Percentiles rank a stretch among this genome's conserved stretches.
phyloP scores from a whole-genome alignment of 306 rosid genomes.

The Inga oerstediana region DNA sequence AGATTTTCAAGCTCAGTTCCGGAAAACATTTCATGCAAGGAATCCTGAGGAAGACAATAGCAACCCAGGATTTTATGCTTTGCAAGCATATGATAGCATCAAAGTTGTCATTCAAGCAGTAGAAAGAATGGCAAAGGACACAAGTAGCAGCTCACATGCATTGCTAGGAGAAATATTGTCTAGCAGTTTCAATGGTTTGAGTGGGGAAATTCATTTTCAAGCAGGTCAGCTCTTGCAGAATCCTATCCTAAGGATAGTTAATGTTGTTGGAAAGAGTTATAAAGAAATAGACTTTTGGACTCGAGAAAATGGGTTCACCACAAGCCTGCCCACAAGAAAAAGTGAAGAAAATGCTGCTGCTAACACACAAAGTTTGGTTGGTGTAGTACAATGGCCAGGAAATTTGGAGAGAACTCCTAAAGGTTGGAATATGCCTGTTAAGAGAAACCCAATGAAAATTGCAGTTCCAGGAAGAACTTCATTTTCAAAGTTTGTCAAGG shows the following conservation, averaged over 20 bases:
- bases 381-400: conserved; percentile 72
- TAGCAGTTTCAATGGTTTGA: conserved; percentile 51
- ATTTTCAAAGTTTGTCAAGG: conserved; percentile 63
- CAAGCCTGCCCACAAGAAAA: conserved; percentile 5
- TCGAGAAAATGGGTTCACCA: conserved; percentile 39
- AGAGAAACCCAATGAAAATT: conserved; percentile 50
- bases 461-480: conserved; percentile 66
- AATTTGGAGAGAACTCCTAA: conserved; percentile 42
- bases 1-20: conserved; percentile 44
- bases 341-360: conserved; percentile 17
- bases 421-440: conserved; percentile 70
- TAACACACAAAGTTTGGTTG: conserved; percentile 30
- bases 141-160: conserved; percentile 15
- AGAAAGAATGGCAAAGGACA: conserved; percentile 28
- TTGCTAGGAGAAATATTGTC: conserved; percentile 35
- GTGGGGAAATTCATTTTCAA: conserved; percentile 60
- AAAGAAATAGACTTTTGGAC: conserved; percentile 64
- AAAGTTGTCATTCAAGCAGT: conserved; percentile 47
- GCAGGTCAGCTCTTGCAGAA: conserved; percentile 38
- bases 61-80: conserved; percentile 57
- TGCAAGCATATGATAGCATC: conserved; percentile 70
- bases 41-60: conserved; percentile 50
- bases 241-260: conserved; percentile 54
- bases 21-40: conserved; percentile 34
- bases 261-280: conserved; percentile 46